Evolutionary conservation across 345 rosid species (phyloP).

Genomic region (Citrus unshiu): DNA sequence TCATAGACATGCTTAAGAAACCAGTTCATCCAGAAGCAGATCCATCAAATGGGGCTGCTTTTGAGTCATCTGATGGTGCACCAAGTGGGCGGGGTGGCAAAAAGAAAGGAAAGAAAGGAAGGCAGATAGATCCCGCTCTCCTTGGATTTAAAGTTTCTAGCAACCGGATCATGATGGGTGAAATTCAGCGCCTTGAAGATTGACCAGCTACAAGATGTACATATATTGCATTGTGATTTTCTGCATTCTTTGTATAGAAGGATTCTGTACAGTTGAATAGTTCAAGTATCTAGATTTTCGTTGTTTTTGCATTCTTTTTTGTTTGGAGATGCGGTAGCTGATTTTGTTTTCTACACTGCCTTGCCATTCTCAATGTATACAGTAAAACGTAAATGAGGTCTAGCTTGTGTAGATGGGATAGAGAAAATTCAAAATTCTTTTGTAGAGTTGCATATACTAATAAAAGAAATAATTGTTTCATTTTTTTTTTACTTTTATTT

Average conservation of each 20-base stretch:
- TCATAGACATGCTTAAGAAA: slow-evolving; percentile 72
- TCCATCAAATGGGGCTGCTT: slow-evolving; percentile 4
- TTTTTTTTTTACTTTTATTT: background rate
- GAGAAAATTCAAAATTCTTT: background rate
- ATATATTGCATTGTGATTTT: slow-evolving; percentile 5
- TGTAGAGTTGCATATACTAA: background rate
- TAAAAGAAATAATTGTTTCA: background rate
- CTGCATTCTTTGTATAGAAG: background rate
- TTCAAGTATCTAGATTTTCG: background rate
- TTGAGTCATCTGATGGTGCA: slow-evolving; percentile 30
- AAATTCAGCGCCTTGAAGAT: slow-evolving; percentile 48
- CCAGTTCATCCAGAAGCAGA: slow-evolving; percentile 13
- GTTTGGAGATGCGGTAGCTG: background rate
- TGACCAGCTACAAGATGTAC: slow-evolving; percentile 6
- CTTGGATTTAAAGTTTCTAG: slow-evolving; percentile 58
- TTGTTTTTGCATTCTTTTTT: background rate
- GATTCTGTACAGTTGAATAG: slow-evolving; percentile 24
- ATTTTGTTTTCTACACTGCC: background rate
- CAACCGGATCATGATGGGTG: slow-evolving; percentile 65
- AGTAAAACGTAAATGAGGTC: background rate
- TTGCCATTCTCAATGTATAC: background rate
- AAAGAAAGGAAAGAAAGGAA: slow-evolving; percentile 56
- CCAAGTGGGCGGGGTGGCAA: slow-evolving; percentile 28
- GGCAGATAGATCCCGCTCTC: slow-evolving; percentile 55
- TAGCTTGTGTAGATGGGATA: background rate